These are phyloP conservation scores for Boletus sp. DNA, from an alignment of 768 basidiomycete genomes.

Conservation along the genomic window DNA sequence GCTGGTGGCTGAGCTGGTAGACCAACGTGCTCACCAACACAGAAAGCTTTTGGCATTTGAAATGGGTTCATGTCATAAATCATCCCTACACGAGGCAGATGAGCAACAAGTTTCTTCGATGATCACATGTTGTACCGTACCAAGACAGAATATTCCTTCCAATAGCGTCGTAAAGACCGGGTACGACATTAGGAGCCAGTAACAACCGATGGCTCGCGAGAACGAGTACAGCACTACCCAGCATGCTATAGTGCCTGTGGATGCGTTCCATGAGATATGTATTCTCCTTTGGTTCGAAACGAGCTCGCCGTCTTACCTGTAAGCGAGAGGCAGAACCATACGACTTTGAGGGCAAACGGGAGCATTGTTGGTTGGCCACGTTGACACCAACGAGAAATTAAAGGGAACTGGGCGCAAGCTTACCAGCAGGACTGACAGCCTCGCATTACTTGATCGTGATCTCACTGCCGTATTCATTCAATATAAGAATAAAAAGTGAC, in stretches of 20 bases:
- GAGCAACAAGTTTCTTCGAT: not conserved
- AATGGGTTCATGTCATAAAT: conserved; percentile 62
- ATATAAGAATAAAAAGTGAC: not conserved
- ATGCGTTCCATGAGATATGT: not conserved
- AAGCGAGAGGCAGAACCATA: conserved; percentile 58
- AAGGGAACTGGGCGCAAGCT: not conserved
- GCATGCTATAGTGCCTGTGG: conserved; percentile 48
- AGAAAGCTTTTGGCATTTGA: conserved; percentile 57
- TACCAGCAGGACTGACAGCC: not conserved
- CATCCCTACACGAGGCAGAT: conserved; percentile 43
- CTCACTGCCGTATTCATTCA: not conserved
- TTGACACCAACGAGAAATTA: not conserved
- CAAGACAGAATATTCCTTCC: conserved; percentile 59
- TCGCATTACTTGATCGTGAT: not conserved
- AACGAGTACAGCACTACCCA: conserved; percentile 49
- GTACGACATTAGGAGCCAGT: conserved; percentile 52
- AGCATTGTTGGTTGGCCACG: conserved; percentile 40
- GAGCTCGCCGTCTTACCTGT: conserved; percentile 39
- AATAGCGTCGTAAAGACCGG: conserved; percentile 49
- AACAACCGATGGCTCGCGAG: conserved; percentile 40
- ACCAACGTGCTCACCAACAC: conserved; percentile 42
- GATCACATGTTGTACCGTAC: conserved; percentile 33
- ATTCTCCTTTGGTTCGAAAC: not conserved
- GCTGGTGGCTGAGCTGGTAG: conserved; percentile 3
- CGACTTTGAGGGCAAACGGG: conserved; percentile 51